Evolutionary conservation across 2,329 filamentous ascomycete genomes (phyloP), one percentile per base, ranked within the genome.

Genomic region (Calonectria fujianensis): DNA sequence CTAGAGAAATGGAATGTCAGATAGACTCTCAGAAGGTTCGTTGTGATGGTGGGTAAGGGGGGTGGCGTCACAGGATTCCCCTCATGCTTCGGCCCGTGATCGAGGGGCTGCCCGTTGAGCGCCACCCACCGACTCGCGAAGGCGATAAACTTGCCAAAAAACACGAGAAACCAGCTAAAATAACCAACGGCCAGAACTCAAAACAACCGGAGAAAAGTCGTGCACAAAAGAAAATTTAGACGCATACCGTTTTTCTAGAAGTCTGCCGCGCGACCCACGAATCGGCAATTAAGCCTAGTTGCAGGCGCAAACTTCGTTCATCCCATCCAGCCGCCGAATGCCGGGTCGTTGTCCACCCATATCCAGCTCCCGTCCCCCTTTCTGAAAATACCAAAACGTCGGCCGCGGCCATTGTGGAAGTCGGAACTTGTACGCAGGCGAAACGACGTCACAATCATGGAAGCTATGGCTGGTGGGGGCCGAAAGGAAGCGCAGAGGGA

Each of bases 401-500:
- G 85, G 86, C 86, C 83, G 88, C 84, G 84, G 90, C 89, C 90
- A 91, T 91, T 83, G 81, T 89, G 88, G 83, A 83, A 86, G 84
- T 86, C 84, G 80, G 84, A 85, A 83, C 85, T 88, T 84, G 84
- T 87, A 79, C 82, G 81, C 80, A 86, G 81, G 83, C 83, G 81
- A 79, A 78, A 79, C 78, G 83, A 81, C 84, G 84, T 85, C 84
- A 86, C 83, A 89, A 86, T 87, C 90, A 91, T 91, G 89, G 88
- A 87, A 86, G 86, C 87, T 86, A 80, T 74, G 78, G 72, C 74
- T 70, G 72, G 66, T 65, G 70, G 70, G 68, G 52, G 65, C 70
- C 63, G 69, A 74, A 74, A 63, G 69, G 59, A 64, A 70, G 70
- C 71, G 67, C 50, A 63, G 71, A 69, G 70, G 76, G 64, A 72